A percentile compares a stretch with the other conserved stretches of the same genome.
Conservation (phyloP, 208 protist species). For the Crithidia sp. region DNA sequence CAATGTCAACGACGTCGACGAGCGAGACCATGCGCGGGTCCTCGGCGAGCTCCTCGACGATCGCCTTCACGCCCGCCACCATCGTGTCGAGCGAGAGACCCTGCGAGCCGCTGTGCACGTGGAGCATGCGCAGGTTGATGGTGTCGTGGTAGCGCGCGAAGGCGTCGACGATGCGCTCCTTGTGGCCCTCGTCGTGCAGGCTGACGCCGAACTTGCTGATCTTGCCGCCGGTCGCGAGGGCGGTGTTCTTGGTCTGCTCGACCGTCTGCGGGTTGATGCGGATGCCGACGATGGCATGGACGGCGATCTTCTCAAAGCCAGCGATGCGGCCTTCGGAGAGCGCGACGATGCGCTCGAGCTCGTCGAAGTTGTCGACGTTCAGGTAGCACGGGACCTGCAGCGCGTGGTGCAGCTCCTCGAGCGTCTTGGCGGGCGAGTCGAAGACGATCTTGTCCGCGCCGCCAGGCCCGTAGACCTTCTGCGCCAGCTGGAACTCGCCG, state of each 20-base stretch:
- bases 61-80: conserved; percentile 48
- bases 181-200: conserved; percentile 53
- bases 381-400: conserved; percentile 55
- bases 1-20: conserved; percentile 59
- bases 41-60: conserved; percentile 38
- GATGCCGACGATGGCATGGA: conserved; percentile 52
- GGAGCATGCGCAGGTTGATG: conserved; percentile 62
- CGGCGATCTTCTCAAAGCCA: conserved; percentile 17
- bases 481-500: conserved; percentile 60
- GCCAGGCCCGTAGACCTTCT: conserved; percentile 33
- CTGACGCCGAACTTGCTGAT: conserved; percentile 78
- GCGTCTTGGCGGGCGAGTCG: conserved; percentile 71
- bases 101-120: conserved; percentile 75
- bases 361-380: conserved; percentile 79
- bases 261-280: conserved; percentile 78
- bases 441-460: conserved; percentile 50
- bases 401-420: conserved; percentile 60
- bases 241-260: conserved; percentile 42
- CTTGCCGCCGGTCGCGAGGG: conserved; percentile 51
- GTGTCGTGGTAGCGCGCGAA: conserved; percentile 43
- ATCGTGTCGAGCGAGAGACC: conserved; percentile 63
- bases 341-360: conserved; percentile 57
- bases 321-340: conserved; percentile 30
- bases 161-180: conserved; percentile 42
- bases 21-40: conserved; percentile 31